Evolutionary conservation across 1,139 yeast species (phyloP), one percentile per base, ranked within the genome.

Genomic region (Scheffersomyces cryptocercus): DNA sequence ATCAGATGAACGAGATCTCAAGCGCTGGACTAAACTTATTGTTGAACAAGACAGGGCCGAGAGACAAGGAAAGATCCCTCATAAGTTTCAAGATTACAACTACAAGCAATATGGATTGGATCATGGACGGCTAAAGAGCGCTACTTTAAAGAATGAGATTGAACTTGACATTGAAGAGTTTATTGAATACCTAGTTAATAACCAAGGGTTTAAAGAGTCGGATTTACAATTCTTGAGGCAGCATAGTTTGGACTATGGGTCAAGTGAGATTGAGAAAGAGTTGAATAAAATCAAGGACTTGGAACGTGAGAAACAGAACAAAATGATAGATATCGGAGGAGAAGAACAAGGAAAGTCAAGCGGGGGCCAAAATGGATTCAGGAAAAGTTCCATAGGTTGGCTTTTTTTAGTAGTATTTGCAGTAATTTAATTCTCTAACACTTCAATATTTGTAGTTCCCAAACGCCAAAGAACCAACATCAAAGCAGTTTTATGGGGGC

Each of bases 391-490:
- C 13, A 29, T 14, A 8, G 13, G 24, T 3, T 12, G 15, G 20
- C 20, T 31, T 31, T 10, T 31, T 14, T 14, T 31, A 14, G 24
- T 34, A 16, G 32, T 16, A 12, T 13, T 31, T 24, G n/a, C 35
- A 13, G 16, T 26, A 24, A 20, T 29, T 39, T 55, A 20, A 43
- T 53, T 60, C 42, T 65, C 68, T 41, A 62, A 58, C 3, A 80
- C 81, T 11, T 80, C 85, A 29, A 84, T 71, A 49, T 79, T 75
- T 3, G 88, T 81, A 32, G 79, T 64, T 15, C 84, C 70, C 36
- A 85, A 58, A 51, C 89, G 72, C 97, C 97, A 90, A 54, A 88
- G 64, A 5, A 88, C 55, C 60, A 86, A 61, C 86, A 86, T 88
- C 43, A 87, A 77, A 3, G 82, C 77, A 26, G 87, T 76, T 49